Percentiles rank a stretch among this genome's conserved stretches.
Conservation (phyloP, 176 grass and related monocot species). For the Microstegium vimineum region DNA sequence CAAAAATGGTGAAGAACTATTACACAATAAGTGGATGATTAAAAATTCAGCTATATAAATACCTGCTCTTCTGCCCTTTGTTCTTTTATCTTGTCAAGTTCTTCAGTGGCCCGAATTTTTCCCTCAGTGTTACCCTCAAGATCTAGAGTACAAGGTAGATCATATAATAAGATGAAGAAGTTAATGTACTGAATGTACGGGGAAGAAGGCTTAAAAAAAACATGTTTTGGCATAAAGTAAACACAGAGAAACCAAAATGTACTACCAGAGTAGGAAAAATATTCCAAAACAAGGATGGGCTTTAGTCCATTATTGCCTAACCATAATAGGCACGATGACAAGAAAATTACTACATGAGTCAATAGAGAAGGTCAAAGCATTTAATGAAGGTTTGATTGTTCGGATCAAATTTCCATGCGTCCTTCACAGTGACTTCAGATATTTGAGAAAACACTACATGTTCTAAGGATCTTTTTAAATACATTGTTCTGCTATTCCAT, state of each 20-base stretch:
- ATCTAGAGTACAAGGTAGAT: conserved; percentile 42
- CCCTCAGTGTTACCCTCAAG: conserved; percentile 80
- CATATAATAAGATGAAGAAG: neutral
- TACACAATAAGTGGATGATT: neutral
- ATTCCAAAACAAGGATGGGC: neutral
- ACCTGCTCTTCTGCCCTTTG: conserved; percentile 96
- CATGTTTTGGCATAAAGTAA: neutral
- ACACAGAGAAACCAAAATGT: neutral
- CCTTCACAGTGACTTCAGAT: neutral
- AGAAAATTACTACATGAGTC: neutral
- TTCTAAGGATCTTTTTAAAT: neutral
- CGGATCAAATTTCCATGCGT: neutral
- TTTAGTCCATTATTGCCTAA: too few species aligned
- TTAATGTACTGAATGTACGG: neutral
- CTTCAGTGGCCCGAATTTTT: conserved; percentile 70
- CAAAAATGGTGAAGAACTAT: neutral
- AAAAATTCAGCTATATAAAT: conserved; percentile 23
- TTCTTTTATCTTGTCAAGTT: conserved; percentile 78
- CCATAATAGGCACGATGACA: too few species aligned
- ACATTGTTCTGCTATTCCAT: neutral
- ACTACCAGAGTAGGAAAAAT: neutral
- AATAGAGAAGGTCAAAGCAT: neutral
- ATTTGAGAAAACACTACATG: neutral
- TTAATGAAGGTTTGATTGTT: neutral
- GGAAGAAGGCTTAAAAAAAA: neutral